Conservation (phyloP, 352 stramenopile genomes). For the Blastocystis sp. region DNA sequence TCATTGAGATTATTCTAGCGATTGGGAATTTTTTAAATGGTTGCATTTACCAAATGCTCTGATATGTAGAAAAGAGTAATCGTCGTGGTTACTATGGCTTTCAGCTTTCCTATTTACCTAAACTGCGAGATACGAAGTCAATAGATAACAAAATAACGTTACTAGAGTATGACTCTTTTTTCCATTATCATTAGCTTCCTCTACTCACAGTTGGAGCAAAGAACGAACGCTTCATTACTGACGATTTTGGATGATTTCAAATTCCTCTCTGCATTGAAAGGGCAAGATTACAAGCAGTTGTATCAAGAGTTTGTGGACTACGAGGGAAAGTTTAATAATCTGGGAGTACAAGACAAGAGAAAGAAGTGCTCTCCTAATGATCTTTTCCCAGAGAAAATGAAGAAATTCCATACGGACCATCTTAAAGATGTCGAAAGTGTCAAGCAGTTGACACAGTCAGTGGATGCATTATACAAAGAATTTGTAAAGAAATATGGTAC, state of each 20-base stretch:
- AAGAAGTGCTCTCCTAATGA: constrained; percentile 8
- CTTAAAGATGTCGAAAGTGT: neutral
- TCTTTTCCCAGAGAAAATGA: neutral
- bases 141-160: constrained; percentile 27
- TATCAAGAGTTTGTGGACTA: neutral
- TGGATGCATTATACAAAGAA: neutral
- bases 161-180: neutral
- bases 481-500: constrained; percentile 16
- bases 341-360: neutral
- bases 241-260: constrained; percentile 18
- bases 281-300: neutral
- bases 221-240: neutral
- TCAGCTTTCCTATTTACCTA: constrained; percentile 21
- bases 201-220: neutral
- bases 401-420: neutral
- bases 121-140: constrained; percentile 50
- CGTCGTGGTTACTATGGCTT: constrained; percentile 12
- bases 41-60: constrained; percentile 68
- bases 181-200: neutral
- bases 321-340: neutral
- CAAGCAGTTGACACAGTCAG: neutral
- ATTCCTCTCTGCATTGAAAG: neutral
- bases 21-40: constrained; percentile 79
- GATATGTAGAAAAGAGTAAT: neutral
- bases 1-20: constrained; percentile 72